These are phyloP conservation scores for Mycotypha africana DNA, from an alignment of 371 early-diverging fungal species.

Conservation along the genomic window DNA sequence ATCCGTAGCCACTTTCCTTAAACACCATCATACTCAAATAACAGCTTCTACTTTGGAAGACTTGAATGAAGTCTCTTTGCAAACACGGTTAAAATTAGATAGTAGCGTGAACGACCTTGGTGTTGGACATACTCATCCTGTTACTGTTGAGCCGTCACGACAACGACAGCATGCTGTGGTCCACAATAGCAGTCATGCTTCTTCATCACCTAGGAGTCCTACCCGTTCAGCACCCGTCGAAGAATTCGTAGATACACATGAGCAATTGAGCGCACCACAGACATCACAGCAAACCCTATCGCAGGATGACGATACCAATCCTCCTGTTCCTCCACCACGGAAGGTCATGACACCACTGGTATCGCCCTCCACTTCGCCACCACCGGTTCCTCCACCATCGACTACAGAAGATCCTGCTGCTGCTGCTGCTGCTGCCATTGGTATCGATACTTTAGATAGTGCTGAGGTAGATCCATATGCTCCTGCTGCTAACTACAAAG, in stretches of 20 bases:
- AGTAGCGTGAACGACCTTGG: too few species aligned
- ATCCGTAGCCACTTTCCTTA: slow-evolving; percentile 56
- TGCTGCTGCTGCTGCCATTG: not conserved
- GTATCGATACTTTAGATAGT: too few species aligned
- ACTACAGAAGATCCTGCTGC: not conserved
- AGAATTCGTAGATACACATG: not conserved
- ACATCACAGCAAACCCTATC: too few species aligned
- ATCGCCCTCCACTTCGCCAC: not conserved
- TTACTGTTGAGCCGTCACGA: too few species aligned
- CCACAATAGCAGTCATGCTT: too few species aligned
- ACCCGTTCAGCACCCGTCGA: not conserved
- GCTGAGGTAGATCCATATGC: too few species aligned
- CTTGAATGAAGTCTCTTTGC: slow-evolving; percentile 34
- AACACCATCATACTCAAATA: slow-evolving; percentile 46
- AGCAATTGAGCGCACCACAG: too few species aligned
- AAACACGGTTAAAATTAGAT: slow-evolving; percentile 36
- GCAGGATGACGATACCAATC: too few species aligned
- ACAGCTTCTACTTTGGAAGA: slow-evolving; percentile 41
- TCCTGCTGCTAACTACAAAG: too few species aligned
- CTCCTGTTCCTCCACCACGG: slow-evolving; percentile 6
- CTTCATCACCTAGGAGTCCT: slow-evolving; percentile 15
- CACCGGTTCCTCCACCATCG: slow-evolving; percentile 20
- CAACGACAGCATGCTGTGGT: too few species aligned
- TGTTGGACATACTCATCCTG: too few species aligned
- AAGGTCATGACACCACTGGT: too few species aligned